Conservation (phyloP, 179 eudicot genomes). For the Sideroxylon spinosum region DNA sequence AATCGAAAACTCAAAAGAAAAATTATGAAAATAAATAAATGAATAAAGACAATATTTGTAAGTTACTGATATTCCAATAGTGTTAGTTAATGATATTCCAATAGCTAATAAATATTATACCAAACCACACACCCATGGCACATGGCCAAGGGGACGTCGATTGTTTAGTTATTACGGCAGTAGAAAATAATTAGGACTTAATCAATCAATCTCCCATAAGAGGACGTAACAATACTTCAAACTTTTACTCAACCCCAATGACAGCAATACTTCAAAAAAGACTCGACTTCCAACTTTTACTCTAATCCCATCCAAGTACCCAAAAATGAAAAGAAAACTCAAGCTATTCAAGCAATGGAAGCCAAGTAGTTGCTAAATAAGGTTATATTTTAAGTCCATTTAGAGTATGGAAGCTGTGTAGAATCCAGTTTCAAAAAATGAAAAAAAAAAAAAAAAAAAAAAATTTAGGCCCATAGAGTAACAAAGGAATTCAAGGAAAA, state of each 20-base stretch:
- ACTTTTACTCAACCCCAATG: background rate
- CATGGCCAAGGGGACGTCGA: constrained; percentile 2
- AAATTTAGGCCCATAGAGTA: background rate
- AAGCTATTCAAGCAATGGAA: background rate
- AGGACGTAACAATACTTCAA: background rate
- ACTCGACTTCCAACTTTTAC: background rate
- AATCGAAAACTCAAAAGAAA: background rate
- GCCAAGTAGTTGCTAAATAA: background rate
- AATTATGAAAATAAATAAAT: background rate
- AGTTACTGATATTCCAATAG: background rate
- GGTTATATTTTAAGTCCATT: background rate
- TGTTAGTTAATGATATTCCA: too few relatives aligned
- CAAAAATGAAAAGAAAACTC: background rate
- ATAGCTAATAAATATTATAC: background rate
- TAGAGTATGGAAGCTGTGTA: background rate
- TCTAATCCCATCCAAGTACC: background rate
- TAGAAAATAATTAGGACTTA: background rate
- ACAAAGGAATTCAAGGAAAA: background rate
- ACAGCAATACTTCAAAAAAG: constrained; percentile 6
- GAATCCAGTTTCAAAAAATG: background rate
- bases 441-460: too few relatives aligned
- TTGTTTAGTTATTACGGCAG: background rate
- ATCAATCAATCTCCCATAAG: constrained; percentile 2
- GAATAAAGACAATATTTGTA: background rate
- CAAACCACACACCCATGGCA: constrained; percentile 7